Conservation (phyloP, 208 protist genomes). For the Phytomonas francai region DNA sequence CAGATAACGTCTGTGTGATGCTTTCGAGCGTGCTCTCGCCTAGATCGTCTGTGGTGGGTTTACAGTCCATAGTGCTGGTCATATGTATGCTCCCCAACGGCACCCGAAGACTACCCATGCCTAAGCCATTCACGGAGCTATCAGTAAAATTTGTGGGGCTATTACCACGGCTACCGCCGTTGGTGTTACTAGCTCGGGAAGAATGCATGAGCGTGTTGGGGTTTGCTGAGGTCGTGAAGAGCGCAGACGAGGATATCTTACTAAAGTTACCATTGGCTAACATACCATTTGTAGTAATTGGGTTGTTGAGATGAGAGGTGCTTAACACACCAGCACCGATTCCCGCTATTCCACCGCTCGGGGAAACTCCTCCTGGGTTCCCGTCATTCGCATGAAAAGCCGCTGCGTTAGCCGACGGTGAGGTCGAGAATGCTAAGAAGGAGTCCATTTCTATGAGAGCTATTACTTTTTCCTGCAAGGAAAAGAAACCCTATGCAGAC, state of each 20-base stretch:
- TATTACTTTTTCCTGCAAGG: not conserved
- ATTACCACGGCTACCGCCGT: not conserved
- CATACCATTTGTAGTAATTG: not conserved
- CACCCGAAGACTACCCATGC: not conserved
- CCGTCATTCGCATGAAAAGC: not conserved
- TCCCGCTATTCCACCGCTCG: not conserved
- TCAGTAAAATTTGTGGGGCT: not conserved
- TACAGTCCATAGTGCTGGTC: conserved; percentile 13
- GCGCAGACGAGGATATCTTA: not conserved
- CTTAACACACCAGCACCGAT: not conserved
- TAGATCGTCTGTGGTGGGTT: conserved; percentile 7
- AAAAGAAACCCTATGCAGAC: not conserved
- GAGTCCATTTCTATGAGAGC: not conserved
- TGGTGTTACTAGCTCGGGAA: conserved; percentile 2
- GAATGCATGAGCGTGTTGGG: not conserved
- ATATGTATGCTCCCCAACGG: conserved; percentile 15
- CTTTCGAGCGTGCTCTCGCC: conserved; percentile 23
- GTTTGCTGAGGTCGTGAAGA: not conserved
- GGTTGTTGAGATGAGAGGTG: not conserved
- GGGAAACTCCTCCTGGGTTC: not conserved
- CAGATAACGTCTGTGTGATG: conserved; percentile 16
- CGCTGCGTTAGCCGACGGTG: not conserved
- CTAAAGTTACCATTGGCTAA: not conserved
- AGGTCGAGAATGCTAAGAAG: not conserved
- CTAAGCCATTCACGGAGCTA: conserved; percentile 1